phyloP scores from a whole-genome alignment of 352 stramenopile genomes.

The Phytopythium boreale region DNA sequence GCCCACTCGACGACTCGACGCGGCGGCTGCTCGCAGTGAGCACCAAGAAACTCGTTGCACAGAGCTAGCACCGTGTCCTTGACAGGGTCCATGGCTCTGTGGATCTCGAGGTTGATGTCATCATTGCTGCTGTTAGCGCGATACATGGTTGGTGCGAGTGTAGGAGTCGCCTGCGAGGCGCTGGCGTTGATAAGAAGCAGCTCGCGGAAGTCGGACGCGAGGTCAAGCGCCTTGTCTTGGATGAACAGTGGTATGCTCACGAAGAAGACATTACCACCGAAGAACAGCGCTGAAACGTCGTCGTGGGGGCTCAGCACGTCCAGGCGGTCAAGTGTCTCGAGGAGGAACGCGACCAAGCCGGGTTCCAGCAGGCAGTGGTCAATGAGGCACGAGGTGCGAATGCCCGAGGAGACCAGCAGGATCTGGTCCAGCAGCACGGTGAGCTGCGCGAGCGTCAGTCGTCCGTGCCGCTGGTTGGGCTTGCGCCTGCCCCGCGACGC shows the following conservation, averaged over 20 bases:
- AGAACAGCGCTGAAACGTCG: slow-evolving; percentile 21
- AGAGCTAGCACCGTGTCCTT: neutral
- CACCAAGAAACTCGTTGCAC: slow-evolving; percentile 3
- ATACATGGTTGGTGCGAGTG: neutral
- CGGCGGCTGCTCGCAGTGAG: neutral
- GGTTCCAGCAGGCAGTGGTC: slow-evolving; percentile 34
- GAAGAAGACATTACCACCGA: slow-evolving; percentile 47
- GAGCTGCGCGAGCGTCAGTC: slow-evolving; percentile 21
- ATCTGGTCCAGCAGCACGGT: slow-evolving; percentile 31
- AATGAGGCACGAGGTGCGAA: slow-evolving; percentile 40
- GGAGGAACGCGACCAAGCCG: slow-evolving; percentile 17
- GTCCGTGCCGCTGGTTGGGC: neutral
- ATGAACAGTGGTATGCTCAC: slow-evolving; percentile 32
- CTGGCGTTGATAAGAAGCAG: slow-evolving; percentile 36
- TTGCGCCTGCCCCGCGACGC: neutral
- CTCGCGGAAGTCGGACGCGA: slow-evolving; percentile 14
- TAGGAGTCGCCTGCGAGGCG: slow-evolving; percentile 13
- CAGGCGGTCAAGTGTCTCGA: slow-evolving; percentile 12
- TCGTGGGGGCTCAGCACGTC: slow-evolving; percentile 1
- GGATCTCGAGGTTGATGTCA: neutral
- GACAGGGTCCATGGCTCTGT: neutral
- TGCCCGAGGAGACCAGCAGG: slow-evolving; percentile 29
- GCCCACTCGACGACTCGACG: slow-evolving; percentile 18
- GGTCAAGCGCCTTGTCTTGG: slow-evolving; percentile 23
- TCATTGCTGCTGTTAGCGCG: no score